Base-by-base conservation (phyloP, 345 rosid genomes). In the Moringa oleifera region DNA sequence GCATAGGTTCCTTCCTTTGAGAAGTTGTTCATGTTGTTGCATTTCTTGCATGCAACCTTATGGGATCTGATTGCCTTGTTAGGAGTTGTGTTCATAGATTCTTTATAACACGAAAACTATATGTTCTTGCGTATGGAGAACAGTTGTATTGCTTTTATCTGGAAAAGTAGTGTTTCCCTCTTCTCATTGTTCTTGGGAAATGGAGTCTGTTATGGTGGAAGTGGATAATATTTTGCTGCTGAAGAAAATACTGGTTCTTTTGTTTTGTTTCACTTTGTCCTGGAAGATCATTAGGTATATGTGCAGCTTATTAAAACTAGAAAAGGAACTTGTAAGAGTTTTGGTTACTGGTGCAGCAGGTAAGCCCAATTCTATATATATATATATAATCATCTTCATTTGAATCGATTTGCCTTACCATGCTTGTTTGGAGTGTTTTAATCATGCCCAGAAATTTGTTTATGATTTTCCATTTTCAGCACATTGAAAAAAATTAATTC, bases 291-390 rank as follows among this genome's bases (percentile, higher is more conserved):
- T 87, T 37, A 71, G 65, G 53, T 81, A 85, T 17, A 80, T 85
- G 88, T 79, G 86, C 51, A 78, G 70, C 51, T 71, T 81, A 65
- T 37, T 83, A 49, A 68, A 77, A 33, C 57, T 78, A 18, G 88
- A 84, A 54, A 87, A 83, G 70, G 90, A 85, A 11, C 95, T 92
- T 15, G 57, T 78, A 0, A 76, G 70, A 61, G 82, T 90, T 10
- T 73, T 87, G 25, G 83, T 90, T 20, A 87, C 87, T 7, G 95
- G 97, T 19, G 95, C 95, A 18, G 83, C 92, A 87, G 92, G 97
- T 81, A 82, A 72, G 83, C 61, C 15, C 5, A 13, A 1, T 17
- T 47, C n/a, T 46, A 33, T 33, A 33, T 33, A 11, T 33, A 33
- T 33, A 33, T 33, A 33, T 33, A 33, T 33, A 33, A 4, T 5